These are phyloP conservation scores for Kurtzmaniella quercitrusa DNA, from an alignment of 1,139 yeast genomes.

Conservation along the genomic window DNA sequence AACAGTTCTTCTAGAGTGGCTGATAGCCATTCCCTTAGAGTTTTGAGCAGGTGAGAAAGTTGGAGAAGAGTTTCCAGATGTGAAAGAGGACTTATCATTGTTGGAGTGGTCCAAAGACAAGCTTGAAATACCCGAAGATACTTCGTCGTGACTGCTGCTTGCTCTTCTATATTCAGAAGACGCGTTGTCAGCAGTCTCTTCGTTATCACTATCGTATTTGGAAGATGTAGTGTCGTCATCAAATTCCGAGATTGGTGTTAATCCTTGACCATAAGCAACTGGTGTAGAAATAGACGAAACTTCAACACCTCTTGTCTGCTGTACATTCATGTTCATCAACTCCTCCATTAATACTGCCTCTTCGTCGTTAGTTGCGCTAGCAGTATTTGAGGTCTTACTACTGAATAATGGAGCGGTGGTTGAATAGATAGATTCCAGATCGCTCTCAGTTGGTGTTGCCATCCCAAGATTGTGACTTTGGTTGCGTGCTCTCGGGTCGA, in stretches of 20 bases:
- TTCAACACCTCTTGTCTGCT: not conserved
- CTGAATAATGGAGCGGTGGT: conserved; percentile 7
- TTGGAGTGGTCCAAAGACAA: conserved; percentile 40
- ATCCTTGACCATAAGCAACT: conserved; percentile 18
- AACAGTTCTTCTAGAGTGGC: conserved; percentile 8
- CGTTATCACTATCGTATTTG: conserved; percentile 31
- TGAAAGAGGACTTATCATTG: conserved; percentile 29
- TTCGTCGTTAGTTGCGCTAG: conserved; percentile 2
- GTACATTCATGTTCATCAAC: conserved; percentile 4
- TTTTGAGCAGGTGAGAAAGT: conserved; percentile 7
- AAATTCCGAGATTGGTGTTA: conserved; percentile 39
- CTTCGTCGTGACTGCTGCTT: conserved; percentile 17
- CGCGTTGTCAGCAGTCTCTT: conserved; percentile 14
- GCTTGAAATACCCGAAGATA: conserved; percentile 34
- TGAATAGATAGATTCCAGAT: conserved; percentile 7
- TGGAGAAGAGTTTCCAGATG: conserved; percentile 16
- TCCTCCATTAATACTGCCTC: conserved; percentile 8
- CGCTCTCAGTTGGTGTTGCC: conserved; percentile 5
- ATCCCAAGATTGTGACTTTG: conserved; percentile 9
- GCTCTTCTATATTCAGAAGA: conserved; percentile 17
- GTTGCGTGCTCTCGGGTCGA: conserved; percentile 21
- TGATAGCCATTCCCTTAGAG: not conserved
- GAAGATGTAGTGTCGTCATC: conserved; percentile 31
- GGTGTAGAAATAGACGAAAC: not conserved
- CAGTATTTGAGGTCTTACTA: not conserved